phyloP scores from a whole-genome alignment of 2,329 filamentous ascomycete genomes.

The Orbilia ellipsospora region DNA sequence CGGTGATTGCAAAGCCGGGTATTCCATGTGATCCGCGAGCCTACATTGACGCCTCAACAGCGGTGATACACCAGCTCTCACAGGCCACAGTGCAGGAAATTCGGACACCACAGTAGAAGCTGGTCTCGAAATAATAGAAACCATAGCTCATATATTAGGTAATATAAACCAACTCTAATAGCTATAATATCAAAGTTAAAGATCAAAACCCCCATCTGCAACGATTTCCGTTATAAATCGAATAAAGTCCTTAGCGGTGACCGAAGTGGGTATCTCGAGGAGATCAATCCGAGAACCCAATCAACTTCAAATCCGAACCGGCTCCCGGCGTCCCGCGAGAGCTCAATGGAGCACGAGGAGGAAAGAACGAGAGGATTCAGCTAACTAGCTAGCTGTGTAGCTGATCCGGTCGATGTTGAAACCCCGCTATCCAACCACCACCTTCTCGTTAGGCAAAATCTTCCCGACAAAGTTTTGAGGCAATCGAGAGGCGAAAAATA shows the following conservation, averaged over 20 bases:
- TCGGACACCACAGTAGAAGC: no score
- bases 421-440: slow-evolving; percentile 15
- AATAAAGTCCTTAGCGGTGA: not conserved
- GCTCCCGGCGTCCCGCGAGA: slow-evolving; percentile 34
- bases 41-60: no score
- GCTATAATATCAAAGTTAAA: no score
- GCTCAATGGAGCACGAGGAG: slow-evolving; percentile 19
- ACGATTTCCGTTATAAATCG: no score
- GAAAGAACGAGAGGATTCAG: not conserved
- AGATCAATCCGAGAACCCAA: not conserved
- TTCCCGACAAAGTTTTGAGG: slow-evolving; percentile 10
- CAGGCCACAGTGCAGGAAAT: no score
- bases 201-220: no score
- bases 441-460: slow-evolving; percentile 32
- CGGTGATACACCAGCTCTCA: no score
- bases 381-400: not conserved
- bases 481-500: slow-evolving; percentile 17
- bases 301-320: slow-evolving; percentile 14
- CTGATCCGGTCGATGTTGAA: slow-evolving; percentile 11
- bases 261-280: slow-evolving; percentile 1
- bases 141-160: no score
- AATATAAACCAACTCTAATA: no score
- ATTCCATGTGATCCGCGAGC: no score
- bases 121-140: no score
- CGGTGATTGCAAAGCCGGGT: no score